Evolutionary conservation across 495 filamentous ascomycete genomes (phyloP).

Genomic region (Hapsidospora chrysogenum): DNA sequence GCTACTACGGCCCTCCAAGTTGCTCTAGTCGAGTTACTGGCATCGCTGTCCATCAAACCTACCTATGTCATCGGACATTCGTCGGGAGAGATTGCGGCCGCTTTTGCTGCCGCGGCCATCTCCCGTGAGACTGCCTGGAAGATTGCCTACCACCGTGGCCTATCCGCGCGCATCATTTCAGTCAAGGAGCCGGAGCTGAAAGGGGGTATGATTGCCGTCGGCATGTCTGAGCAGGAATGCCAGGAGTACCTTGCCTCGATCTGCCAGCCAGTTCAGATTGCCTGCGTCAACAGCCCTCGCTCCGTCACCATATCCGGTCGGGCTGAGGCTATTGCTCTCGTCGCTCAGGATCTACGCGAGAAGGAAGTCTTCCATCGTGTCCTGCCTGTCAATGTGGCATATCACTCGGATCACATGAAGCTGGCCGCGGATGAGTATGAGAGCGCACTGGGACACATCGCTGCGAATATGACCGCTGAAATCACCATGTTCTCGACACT

Average conservation of each 20-base stretch:
- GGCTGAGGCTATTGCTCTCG: conserved; percentile 14
- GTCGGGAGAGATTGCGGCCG: conserved; percentile 40
- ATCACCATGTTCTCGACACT: conserved; percentile 24
- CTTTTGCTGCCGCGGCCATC: conserved; percentile 24
- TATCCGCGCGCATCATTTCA: conserved; percentile 8
- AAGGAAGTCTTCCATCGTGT: conserved; percentile 17
- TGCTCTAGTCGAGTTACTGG: conserved; percentile 35
- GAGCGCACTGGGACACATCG: conserved; percentile 8
- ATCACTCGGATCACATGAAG: conserved; percentile 28
- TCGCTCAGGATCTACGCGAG: conserved; percentile 10
- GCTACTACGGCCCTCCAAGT: conserved; percentile 31
- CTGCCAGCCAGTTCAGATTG: conserved; percentile 14
- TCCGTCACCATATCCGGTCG: conserved; percentile 31
- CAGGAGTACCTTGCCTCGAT: conserved; percentile 13
- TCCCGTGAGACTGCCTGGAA: conserved; percentile 29
- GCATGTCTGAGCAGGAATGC: conserved; percentile 11
- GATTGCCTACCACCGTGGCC: conserved; percentile 25
- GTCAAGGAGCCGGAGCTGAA: conserved; percentile 5
- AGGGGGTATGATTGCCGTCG: conserved; percentile 28
- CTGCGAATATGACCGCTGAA: conserved; percentile 1
- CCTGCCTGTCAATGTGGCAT: conserved; percentile 21
- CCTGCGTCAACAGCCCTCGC: conserved; percentile 30
- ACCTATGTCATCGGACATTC: conserved; percentile 38
- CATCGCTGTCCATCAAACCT: conserved; percentile 26
- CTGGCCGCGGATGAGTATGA: conserved; percentile 19